Percentiles rank a stretch among this genome's conserved stretches.
These are phyloP conservation scores for Yamadazyma insecticola DNA, from an alignment of 805 yeast species.

Conservation along the genomic window DNA sequence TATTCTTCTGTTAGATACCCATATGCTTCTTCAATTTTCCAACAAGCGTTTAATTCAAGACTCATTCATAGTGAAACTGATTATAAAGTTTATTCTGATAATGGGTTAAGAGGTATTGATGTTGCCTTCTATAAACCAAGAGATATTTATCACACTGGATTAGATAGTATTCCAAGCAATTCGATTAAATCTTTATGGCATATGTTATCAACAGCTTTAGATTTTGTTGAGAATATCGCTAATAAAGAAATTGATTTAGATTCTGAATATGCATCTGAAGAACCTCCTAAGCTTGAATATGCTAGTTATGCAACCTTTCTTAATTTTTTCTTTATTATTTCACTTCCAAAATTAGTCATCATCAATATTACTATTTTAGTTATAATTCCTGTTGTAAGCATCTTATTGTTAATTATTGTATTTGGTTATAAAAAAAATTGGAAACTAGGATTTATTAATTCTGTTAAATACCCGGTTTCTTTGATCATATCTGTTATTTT, in stretches of 20 bases:
- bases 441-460: slow-evolving; percentile 32
- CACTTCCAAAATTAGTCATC: slow-evolving; percentile 46
- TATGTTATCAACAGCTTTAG: slow-evolving; percentile 72
- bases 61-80: slow-evolving; percentile 80
- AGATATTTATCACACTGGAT: slow-evolving; percentile 72
- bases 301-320: slow-evolving; percentile 66
- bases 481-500: slow-evolving; percentile 39
- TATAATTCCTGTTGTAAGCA: slow-evolving; percentile 49
- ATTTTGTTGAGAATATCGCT: slow-evolving; percentile 44
- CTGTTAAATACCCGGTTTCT: slow-evolving; percentile 59
- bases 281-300: slow-evolving; percentile 13
- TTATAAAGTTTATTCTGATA: slow-evolving; percentile 67
- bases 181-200: slow-evolving; percentile 73
- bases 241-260: slow-evolving; percentile 30
- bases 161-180: slow-evolving; percentile 64
- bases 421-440: slow-evolving; percentile 44
- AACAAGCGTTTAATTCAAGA: slow-evolving; percentile 76
- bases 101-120: slow-evolving; percentile 75
- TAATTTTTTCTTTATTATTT: slow-evolving; percentile 54
- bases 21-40: slow-evolving; percentile 75
- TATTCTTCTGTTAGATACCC: slow-evolving; percentile 58
- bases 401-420: slow-evolving; percentile 45
- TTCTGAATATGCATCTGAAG: slow-evolving; percentile 19
- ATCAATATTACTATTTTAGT: slow-evolving; percentile 50
- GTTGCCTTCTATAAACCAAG: slow-evolving; percentile 87